Evolutionary conservation across 2,329 filamentous ascomycete species (phyloP).

Genomic region (Apiospora aurea): DNA sequence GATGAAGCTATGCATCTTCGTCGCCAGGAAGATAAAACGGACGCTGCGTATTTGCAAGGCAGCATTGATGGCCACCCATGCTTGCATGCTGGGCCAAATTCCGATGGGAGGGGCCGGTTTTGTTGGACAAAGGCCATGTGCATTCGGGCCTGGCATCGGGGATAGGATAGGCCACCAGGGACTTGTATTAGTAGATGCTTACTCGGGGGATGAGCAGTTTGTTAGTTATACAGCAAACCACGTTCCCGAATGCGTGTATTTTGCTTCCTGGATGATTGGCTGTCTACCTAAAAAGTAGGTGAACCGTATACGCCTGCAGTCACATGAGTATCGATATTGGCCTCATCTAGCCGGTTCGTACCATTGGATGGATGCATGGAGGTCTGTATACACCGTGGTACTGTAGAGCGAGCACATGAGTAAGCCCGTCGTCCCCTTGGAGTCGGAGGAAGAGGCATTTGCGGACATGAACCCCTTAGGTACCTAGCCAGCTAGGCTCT

Average conservation of each 20-base stretch:
- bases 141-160: neutral
- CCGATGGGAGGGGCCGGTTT: conserved; percentile 5
- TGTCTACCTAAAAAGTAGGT: neutral
- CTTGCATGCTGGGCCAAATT: neutral
- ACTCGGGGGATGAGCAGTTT: neutral
- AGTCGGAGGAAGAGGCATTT: neutral
- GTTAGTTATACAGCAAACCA: neutral
- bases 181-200: neutral
- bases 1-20: neutral
- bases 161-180: conserved; percentile 6
- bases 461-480: conserved; percentile 6
- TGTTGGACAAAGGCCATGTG: conserved; percentile 1
- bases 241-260: neutral
- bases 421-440: neutral
- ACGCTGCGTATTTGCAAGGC: neutral
- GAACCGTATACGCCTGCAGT: neutral
- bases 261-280: neutral
- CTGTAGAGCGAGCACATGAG: neutral
- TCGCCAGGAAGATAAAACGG: neutral
- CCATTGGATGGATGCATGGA: neutral
- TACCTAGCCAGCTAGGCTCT: neutral
- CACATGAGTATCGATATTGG: neutral
- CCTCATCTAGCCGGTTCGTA: neutral
- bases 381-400: neutral
- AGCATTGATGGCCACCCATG: neutral